These are phyloP conservation scores for Pseudozyma tsukubaensis DNA, from an alignment of 1,284 basidiomycete species.

Conservation along the genomic window DNA sequence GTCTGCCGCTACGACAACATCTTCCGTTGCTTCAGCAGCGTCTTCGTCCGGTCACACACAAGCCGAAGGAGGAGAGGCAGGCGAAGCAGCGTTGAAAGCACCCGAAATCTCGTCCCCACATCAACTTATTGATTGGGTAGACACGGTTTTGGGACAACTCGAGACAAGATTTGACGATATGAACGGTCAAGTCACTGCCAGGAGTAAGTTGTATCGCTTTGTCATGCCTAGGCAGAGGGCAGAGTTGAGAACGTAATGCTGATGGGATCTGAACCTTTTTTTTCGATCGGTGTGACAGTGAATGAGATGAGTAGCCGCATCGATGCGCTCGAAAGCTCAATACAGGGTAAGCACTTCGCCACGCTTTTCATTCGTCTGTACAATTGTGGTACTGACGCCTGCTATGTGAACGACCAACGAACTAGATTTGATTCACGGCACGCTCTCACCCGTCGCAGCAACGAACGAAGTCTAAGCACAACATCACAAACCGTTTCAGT, in stretches of 20 bases:
- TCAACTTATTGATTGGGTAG: constrained; percentile 67
- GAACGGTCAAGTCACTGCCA: constrained; percentile 55
- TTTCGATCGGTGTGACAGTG: constrained; percentile 41
- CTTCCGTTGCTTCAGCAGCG: background rate
- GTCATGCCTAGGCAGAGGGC: background rate
- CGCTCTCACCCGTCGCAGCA: constrained; percentile 22
- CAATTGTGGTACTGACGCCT: background rate
- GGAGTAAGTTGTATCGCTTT: constrained; percentile 56
- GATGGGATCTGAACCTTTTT: background rate
- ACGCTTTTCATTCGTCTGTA: background rate
- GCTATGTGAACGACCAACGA: background rate
- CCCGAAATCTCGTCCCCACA: constrained; percentile 59
- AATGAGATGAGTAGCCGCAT: constrained; percentile 66
- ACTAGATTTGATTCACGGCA: constrained; percentile 43
- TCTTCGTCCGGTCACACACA: background rate
- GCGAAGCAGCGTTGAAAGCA: constrained; percentile 4
- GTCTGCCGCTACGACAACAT: background rate
- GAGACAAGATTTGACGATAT: constrained; percentile 61
- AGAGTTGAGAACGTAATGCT: too few relatives aligned
- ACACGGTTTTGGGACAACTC: constrained; percentile 58
- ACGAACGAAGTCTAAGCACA: background rate
- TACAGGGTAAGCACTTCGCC: constrained; percentile 54
- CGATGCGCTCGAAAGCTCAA: constrained; percentile 63
- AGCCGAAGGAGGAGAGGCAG: background rate
- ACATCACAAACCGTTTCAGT: background rate